Evolutionary conservation across 768 basidiomycete species (phyloP).

Genomic region (Tylopilus sp.): DNA sequence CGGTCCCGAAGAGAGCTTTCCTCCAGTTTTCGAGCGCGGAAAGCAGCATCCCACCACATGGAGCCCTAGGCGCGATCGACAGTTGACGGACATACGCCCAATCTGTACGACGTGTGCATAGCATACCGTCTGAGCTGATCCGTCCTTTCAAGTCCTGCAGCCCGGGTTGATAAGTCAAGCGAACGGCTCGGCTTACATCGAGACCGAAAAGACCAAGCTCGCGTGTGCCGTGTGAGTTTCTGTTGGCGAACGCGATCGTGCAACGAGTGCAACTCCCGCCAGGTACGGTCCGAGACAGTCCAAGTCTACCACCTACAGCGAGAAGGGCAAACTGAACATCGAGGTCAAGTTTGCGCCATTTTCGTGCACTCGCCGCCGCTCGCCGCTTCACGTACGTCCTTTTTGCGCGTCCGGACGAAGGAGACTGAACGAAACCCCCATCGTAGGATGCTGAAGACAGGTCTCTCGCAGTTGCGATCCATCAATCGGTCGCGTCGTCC

Average conservation of each 20-base stretch:
- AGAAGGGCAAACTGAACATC: conserved; percentile 85
- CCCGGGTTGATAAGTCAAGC: conserved; percentile 90
- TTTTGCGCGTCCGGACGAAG: neutral
- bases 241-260: neutral
- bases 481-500: conserved; percentile 81
- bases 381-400: conserved; percentile 77
- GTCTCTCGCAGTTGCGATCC: conserved; percentile 75
- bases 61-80: conserved; percentile 47
- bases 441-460: conserved; percentile 91
- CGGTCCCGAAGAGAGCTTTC: conserved; percentile 81
- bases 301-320: conserved; percentile 76
- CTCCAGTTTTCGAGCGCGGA: conserved; percentile 54
- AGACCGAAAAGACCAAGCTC: conserved; percentile 87
- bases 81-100: conserved; percentile 66
- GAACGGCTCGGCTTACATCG: conserved; percentile 96
- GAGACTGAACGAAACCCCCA: conserved; percentile 2
- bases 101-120: conserved; percentile 60
- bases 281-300: conserved; percentile 87
- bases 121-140: neutral
- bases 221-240: conserved; percentile 88
- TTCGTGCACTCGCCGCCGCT: conserved; percentile 71
- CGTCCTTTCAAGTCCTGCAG: conserved; percentile 63
- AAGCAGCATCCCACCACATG: conserved; percentile 23
- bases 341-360: conserved; percentile 98
- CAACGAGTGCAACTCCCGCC: conserved; percentile 5